Evolutionary conservation across 805 yeast genomes (phyloP).

Genomic region (Lipomyces chichibuensis): DNA sequence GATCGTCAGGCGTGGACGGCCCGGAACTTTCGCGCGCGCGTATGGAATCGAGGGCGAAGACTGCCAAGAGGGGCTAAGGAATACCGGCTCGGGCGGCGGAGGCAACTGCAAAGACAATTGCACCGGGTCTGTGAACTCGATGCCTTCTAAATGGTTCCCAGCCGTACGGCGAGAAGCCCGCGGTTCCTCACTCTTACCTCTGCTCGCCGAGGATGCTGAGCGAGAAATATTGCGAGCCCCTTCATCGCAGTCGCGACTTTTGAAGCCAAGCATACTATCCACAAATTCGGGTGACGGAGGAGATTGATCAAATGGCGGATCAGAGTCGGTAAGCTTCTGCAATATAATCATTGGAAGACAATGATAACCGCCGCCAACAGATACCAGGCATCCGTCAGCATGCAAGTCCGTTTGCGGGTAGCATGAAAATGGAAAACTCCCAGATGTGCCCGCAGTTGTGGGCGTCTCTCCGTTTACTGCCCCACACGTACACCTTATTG

Average conservation of each 20-base stretch:
- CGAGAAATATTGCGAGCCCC: not conserved
- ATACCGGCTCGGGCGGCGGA: not conserved
- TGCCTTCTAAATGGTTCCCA: not conserved
- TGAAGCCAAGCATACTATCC: not conserved
- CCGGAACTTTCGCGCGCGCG: not conserved
- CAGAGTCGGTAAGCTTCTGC: not conserved
- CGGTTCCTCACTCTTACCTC: not conserved
- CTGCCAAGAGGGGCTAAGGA: not conserved
- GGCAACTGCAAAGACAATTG: not conserved
- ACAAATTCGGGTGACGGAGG: not conserved
- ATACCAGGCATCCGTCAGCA: not conserved
- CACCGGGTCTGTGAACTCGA: not conserved
- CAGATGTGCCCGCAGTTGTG: constrained; percentile 1
- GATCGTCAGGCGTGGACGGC: not conserved
- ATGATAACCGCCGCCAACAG: not conserved
- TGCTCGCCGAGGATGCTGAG: constrained; percentile 1
- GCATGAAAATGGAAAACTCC: not conserved
- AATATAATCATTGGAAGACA: constrained; percentile 5
- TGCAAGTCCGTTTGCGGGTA: constrained; percentile 1
- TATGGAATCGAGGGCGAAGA: not conserved
- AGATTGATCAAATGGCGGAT: not conserved
- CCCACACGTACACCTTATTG: not conserved
- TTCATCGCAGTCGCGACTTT: not conserved
- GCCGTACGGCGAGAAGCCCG: not conserved
- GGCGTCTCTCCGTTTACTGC: not conserved